Conservation (phyloP, 495 filamentous ascomycete genomes). For the Schizothecium vesticola region DNA sequence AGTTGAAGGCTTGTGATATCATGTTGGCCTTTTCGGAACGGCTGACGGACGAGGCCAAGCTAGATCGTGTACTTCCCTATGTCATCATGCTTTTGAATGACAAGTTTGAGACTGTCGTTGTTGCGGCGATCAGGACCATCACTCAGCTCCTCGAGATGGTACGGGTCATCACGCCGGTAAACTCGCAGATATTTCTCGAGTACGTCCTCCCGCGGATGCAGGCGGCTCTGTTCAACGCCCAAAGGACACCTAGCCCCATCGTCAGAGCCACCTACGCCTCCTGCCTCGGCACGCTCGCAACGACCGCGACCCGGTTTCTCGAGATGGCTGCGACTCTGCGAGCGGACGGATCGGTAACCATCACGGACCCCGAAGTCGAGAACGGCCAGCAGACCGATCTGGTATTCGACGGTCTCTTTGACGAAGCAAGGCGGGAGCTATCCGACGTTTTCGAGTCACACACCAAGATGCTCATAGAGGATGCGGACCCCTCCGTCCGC, state of each 20-base stretch:
- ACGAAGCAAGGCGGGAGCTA: constrained; percentile 71
- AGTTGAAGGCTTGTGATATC: constrained; percentile 86
- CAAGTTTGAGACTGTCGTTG: constrained; percentile 71
- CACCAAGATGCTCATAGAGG: constrained; percentile 84
- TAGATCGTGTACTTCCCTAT: constrained; percentile 91
- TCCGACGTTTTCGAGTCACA: constrained; percentile 76
- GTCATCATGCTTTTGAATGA: constrained; percentile 77
- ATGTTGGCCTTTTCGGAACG: constrained; percentile 88
- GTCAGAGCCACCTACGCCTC: constrained; percentile 89
- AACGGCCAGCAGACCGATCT: constrained; percentile 53
- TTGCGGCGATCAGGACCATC: constrained; percentile 77
- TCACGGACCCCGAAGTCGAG: constrained; percentile 75
- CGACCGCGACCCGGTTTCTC: constrained; percentile 76
- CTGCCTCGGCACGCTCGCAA: constrained; percentile 85
- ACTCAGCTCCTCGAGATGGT: constrained; percentile 87
- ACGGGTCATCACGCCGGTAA: constrained; percentile 81
- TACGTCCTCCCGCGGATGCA: constrained; percentile 86
- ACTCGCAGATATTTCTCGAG: constrained; percentile 91
- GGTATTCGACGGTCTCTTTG: constrained; percentile 74
- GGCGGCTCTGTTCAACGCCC: constrained; percentile 55
- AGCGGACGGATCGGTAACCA: constrained; percentile 74
- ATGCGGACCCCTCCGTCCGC: constrained; percentile 80
- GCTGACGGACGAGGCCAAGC: constrained; percentile 90
- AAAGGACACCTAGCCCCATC: constrained; percentile 56
- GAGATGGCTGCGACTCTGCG: constrained; percentile 86